Evolutionary conservation across 202 grass and related monocot genomes (phyloP).

Genomic region (Schoenoplectus tabernaemontani): DNA sequence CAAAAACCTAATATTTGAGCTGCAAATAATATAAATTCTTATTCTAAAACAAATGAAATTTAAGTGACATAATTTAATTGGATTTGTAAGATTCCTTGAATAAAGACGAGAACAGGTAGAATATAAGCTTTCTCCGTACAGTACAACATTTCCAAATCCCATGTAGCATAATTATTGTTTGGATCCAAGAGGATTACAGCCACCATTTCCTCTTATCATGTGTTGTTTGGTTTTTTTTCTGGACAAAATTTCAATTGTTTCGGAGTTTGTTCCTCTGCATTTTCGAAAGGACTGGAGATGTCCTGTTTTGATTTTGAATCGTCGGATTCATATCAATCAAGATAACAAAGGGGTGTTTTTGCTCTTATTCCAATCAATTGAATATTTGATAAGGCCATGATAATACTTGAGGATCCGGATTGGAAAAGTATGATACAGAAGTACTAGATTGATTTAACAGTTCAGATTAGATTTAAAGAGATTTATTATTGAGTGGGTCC

Average conservation of each 20-base stretch:
- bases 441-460: too few species aligned
- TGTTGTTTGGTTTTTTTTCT: conserved; percentile 13
- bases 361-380: neutral
- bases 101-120: neutral
- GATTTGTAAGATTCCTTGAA: neutral
- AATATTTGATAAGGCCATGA: too few species aligned
- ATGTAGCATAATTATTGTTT: neutral
- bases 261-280: neutral
- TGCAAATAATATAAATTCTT: too few species aligned
- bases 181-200: neutral
- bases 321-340: neutral
- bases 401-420: too few species aligned
- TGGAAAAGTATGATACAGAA: too few species aligned
- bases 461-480: too few species aligned
- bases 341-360: neutral
- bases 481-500: too few species aligned
- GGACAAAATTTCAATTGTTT: neutral
- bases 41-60: too few species aligned
- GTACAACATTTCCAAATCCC: neutral
- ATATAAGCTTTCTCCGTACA: neutral
- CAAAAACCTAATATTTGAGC: too few species aligned
- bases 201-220: neutral
- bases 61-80: neutral
- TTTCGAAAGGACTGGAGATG: neutral
- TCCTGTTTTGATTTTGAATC: neutral